Base-by-base conservation (phyloP, 2,329 filamentous ascomycete species). In the Talaromyces rugulosus region DNA sequence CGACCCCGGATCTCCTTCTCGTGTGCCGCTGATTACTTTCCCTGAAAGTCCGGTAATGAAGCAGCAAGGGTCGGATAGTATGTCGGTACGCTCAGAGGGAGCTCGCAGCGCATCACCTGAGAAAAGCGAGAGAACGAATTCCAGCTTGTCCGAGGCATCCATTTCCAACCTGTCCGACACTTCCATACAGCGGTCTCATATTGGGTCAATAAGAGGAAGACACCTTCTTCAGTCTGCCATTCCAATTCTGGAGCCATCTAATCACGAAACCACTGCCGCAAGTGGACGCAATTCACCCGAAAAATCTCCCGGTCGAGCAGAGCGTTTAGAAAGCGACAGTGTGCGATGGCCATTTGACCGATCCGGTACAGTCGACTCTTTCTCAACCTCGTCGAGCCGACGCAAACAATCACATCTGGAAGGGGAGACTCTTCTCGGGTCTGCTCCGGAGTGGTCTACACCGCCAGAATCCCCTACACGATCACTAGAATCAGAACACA, bases 71-170 rank as follows among this genome's bases (percentile, higher is more conserved):
- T 30, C 31, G 3, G 62, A 63, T 40, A 34, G 31, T 11, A 63
- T 33, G 54, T 64, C 57, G 55, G 55, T 58, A 66, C 65, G 63
- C 56, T 69, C 57, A 63, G 67, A 62, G 56, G 64, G 62, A 57
- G 70, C 68, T 61, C 68, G 81, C 3, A 74, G 76, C 12, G 60
- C 73, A 1, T 84, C 82, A 1, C 80, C 82, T 0, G 77, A 81
- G 2, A 83, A 82, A 64, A 81, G 77, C 47, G 83, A 86, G 40
- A 80, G 83, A 23, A 87, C 84, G 2, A 78, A 78, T 3, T 86
- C 84, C 0, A 83, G 80, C 33, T 73, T 87, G 3, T 86, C 83
- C 60, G 84, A 86, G 12, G 74, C 74, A 8, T 85, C 83, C 27
- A 72, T 73, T 0, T 82, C 81, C 2, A 78, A 77, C 36, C 70